Evolutionary conservation across 2,329 filamentous ascomycete species (phyloP), one percentile per base, ranked within the genome.

Genomic region (Fusarium temperatum): DNA sequence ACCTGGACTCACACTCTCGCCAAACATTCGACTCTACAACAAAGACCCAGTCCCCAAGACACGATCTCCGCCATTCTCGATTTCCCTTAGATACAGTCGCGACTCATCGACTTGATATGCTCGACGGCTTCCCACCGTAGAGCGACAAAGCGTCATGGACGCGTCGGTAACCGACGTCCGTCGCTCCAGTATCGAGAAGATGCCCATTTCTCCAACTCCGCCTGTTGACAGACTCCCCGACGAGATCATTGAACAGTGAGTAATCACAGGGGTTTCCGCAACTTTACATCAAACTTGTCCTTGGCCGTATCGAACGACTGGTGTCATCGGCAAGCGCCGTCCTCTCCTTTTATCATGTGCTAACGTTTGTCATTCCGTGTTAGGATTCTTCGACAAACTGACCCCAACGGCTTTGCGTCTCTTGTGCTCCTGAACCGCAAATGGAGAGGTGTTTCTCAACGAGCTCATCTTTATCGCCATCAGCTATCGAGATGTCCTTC

Each of bases 221-320:
- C 85, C 87, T 39, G 89, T 92, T 75, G 84, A 88, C 41, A 85
- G 84, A 51, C 84, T 93, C 17, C 91, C 91, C 11, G 89, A 91
- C 80, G 91, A 93, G 80, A 93, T 93, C 67, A 92, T 93, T 75
- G 84, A 92, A 78, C 89, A 92, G 91, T 93, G 83, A 81, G 88
- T 82, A 51, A 22, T 61, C 63, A 32, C 32, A 48, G 30, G 24
- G 6, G 13, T 30, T 45, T 24, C 55, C 8, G 8, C 48, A 41
- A 45, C 38, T 54, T 58, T 28, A 14, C 30, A 8, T 45, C 35
- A 26, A 67, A 26, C 35, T 38, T 50, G 26, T 35, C n/a, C 26
- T 32, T 38, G 24, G 58, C 20, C 35, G 50, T 51, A 59, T 28
- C 48, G 20, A 35, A 30, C n/a, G 35, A 41, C 26, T 28, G n/a